These are phyloP conservation scores for Curvularia sp. DNA, from an alignment of 2,329 filamentous ascomycete genomes.

Conservation along the genomic window DNA sequence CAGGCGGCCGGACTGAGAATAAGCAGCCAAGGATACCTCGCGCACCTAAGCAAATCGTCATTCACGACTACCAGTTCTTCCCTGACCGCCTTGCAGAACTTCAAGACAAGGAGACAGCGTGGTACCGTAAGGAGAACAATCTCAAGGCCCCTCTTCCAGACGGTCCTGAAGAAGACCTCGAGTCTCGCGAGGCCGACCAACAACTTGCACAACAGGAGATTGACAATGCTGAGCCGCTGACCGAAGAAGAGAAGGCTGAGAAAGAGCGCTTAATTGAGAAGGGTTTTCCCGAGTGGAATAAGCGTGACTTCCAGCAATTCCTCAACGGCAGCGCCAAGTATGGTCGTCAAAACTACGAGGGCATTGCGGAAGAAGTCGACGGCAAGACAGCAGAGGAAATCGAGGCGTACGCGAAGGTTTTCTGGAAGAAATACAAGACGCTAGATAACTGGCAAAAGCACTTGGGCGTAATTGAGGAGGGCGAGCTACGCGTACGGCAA, in stretches of 20 bases:
- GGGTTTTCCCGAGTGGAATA: conserved; percentile 95
- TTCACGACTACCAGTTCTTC: conserved; percentile 98
- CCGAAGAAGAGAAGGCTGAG: conserved; percentile 85
- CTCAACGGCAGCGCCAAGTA: conserved; percentile 94
- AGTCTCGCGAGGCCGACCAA: conserved; percentile 85
- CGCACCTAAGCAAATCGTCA: conserved; percentile 87
- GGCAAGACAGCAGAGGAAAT: conserved; percentile 87
- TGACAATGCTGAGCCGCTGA: conserved; percentile 86
- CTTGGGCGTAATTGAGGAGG: conserved; percentile 86
- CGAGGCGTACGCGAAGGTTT: conserved; percentile 89
- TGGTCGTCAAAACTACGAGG: conserved; percentile 82
- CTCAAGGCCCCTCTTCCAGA: conserved; percentile 93
- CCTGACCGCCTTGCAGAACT: conserved; percentile 82
- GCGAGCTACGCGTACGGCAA: conserved; percentile 87
- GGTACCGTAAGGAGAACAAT: conserved; percentile 92
- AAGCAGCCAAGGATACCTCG: conserved; percentile 94
- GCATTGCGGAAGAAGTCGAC: conserved; percentile 88
- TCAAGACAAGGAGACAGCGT: conserved; percentile 95
- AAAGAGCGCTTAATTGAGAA: conserved; percentile 82
- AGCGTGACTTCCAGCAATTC: conserved; percentile 97
- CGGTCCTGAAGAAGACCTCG: conserved; percentile 84
- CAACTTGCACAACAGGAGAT: conserved; percentile 90
- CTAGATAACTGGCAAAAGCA: conserved; percentile 90
- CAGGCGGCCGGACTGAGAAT: conserved; percentile 78
- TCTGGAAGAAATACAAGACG: conserved; percentile 94